A percentile compares a stretch with the other conserved stretches of the same genome.
Evolutionary conservation across 2,329 filamentous ascomycete genomes (phyloP).

Genomic region (Erysiphe pisi): DNA sequence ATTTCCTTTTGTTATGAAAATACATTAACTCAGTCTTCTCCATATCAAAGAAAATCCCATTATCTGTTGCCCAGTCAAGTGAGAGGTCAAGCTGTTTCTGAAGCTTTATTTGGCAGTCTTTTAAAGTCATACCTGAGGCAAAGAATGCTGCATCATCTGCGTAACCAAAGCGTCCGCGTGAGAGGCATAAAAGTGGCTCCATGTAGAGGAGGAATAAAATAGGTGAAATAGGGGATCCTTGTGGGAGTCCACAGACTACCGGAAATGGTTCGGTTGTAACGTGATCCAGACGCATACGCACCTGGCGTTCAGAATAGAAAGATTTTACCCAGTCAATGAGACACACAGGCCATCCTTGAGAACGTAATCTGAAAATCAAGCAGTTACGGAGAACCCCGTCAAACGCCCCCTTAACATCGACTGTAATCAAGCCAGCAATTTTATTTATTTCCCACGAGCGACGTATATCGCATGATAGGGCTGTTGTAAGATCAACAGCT

Average conservation of each 20-base stretch:
- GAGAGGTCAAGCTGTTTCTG: neutral
- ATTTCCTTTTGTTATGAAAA: neutral
- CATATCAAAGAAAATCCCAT: neutral
- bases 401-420: constrained; percentile 4
- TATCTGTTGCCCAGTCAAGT: neutral
- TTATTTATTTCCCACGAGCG: neutral
- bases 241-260: neutral
- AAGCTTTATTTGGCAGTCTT: neutral
- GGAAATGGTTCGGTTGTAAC: neutral
- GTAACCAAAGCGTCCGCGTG: neutral
- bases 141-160: neutral
- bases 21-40: neutral
- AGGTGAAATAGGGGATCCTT: neutral
- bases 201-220: neutral
- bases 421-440: neutral
- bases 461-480: neutral
- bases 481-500: neutral
- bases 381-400: neutral
- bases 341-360: neutral
- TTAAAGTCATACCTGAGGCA: neutral
- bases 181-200: neutral
- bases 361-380: neutral
- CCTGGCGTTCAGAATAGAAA: neutral
- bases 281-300: neutral
- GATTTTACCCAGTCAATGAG: neutral